These are phyloP conservation scores for Collariella sp. DNA, from an alignment of 495 filamentous ascomycete species.

Conservation along the genomic window DNA sequence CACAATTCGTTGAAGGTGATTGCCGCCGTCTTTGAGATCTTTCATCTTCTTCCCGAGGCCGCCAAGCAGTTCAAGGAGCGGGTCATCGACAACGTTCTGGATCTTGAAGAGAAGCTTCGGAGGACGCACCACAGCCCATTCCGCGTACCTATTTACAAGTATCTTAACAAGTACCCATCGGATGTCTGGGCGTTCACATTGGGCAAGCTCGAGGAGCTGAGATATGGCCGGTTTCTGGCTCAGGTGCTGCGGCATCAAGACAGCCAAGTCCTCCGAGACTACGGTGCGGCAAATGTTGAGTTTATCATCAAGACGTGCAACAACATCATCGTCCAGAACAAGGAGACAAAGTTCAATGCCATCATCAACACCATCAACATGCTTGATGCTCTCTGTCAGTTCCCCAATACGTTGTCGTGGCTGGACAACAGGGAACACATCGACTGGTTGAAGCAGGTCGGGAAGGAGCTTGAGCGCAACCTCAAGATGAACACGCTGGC, in stretches of 20 bases:
- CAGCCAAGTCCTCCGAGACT: constrained; percentile 64
- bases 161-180: constrained; percentile 83
- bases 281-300: constrained; percentile 64
- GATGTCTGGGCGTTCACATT: constrained; percentile 77
- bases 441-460: constrained; percentile 60
- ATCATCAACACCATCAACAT: constrained; percentile 83
- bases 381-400: constrained; percentile 63
- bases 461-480: constrained; percentile 65
- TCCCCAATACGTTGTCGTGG: constrained; percentile 55
- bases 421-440: constrained; percentile 68
- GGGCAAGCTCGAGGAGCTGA: constrained; percentile 65
- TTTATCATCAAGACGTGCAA: constrained; percentile 57
- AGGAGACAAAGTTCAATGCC: constrained; percentile 56
- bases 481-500: constrained; percentile 61
- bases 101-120: constrained; percentile 76
- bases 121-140: constrained; percentile 92
- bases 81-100: constrained; percentile 78
- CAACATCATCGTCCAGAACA: constrained; percentile 48
- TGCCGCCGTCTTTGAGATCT: constrained; percentile 88
- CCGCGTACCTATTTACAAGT: constrained; percentile 83
- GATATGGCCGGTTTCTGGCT: constrained; percentile 87
- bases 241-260: constrained; percentile 75
- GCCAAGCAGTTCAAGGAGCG: constrained; percentile 85
- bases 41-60: constrained; percentile 82
- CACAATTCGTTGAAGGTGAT: constrained; percentile 86